Base-by-base conservation (phyloP, 306 rosid genomes). In the Oemleria cerasiformis region DNA sequence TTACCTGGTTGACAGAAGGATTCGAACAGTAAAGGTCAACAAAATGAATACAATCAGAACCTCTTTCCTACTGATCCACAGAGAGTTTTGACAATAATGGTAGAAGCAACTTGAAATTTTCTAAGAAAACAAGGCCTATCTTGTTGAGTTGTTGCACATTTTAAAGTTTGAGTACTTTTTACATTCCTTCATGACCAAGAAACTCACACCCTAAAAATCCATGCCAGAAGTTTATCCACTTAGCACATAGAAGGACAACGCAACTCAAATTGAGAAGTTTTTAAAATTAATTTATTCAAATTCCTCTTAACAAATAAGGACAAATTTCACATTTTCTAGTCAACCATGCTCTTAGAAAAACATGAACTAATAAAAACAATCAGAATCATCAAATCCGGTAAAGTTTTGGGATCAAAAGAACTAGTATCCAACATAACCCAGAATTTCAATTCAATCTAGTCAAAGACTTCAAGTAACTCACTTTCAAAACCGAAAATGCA, bases 1-100 rank as follows among this genome's bases (percentile, higher is more conserved):
- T 0, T 20, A 0, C 57, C 95, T 88, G 92, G 44, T 75, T 73
- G 38, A 71, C 61, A 61, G 19, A 71, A 84, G 62, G 39, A 65
- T 62, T n/a, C 67, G 20, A 17, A 20, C 67, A 43, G 69, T 36
- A 21, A 74, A 36, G 40, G 77, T 79, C 80, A 77, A 71, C 21
- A 55, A 79, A 82, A 59, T 25, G 34, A 74, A 75, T 58, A 59
- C 20, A 15, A 53, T 8, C 54, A 79, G 70, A 47, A 50, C 71
- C 72, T 53, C n/a, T 56, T 80, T 51, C 57, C 45, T 13, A 14
- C 19, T 0, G 55, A 70, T 34, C 64, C 58, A 41, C 23, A 70
- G 23, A 23, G 45, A 3, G 14, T 30, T 30, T 30, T 30, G 36
- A 30, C 36, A 30, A 30, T 2, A 30, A 1, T 1, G 36, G 36